Evolutionary conservation across 108 stramenopile genomes (phyloP).

Genomic region (Fistulifera pelliculosa): DNA sequence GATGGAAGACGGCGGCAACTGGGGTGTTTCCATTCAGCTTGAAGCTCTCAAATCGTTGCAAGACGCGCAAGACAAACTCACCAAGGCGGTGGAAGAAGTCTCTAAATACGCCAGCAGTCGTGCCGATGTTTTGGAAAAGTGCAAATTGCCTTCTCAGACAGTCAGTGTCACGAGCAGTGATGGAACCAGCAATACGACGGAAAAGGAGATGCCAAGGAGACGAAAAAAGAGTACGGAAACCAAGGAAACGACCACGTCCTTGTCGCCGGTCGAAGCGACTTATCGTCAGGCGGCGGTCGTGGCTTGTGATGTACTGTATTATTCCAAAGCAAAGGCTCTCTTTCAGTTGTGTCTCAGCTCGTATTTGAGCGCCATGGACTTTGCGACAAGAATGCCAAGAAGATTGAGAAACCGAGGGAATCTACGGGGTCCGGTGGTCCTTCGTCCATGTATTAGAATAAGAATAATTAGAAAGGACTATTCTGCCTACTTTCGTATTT

Average conservation of each 20-base stretch:
- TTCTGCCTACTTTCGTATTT: too few relatives aligned
- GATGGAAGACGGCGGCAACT: slow-evolving; percentile 84
- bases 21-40: slow-evolving; percentile 65
- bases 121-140: slow-evolving; percentile 66
- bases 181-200: slow-evolving; percentile 8
- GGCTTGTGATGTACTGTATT: slow-evolving; percentile 42
- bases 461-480: too few relatives aligned
- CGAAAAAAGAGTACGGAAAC: slow-evolving; percentile 17
- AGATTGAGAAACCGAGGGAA: slow-evolving; percentile 60
- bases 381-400: slow-evolving; percentile 62
- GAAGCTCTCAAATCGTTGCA: slow-evolving; percentile 42
- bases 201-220: slow-evolving; percentile 26
- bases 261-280: slow-evolving; percentile 10
- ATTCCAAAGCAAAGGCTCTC: slow-evolving; percentile 27
- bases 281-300: slow-evolving; percentile 27
- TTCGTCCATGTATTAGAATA: slow-evolving; percentile 14
- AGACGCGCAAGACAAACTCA: slow-evolving; percentile 40
- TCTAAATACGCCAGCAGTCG: slow-evolving; percentile 49
- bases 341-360: slow-evolving; percentile 18
- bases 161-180: slow-evolving; percentile 32
- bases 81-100: slow-evolving; percentile 38
- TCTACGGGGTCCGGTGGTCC: slow-evolving; percentile 11
- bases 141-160: slow-evolving; percentile 34
- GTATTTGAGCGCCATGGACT: slow-evolving; percentile 39
- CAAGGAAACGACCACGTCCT: slow-evolving; percentile 28